phyloP scores from a whole-genome alignment of 2,329 filamentous ascomycete genomes.

The Fusarium tricinctum region DNA sequence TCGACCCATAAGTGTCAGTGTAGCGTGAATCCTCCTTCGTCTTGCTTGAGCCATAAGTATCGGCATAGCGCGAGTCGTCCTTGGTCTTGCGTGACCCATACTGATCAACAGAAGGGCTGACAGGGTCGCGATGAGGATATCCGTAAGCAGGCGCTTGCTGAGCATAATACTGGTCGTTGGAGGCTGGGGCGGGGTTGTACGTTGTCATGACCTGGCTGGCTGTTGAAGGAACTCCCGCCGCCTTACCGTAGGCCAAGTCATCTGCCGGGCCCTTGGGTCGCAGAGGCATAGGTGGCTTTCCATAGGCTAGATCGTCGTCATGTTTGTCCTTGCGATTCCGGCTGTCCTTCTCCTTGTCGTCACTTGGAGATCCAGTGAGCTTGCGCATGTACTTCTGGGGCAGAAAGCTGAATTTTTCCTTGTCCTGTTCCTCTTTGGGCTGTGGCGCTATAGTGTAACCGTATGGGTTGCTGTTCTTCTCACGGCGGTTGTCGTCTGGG shows the following conservation, averaged over 20 bases:
- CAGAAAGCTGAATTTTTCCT: conserved; percentile 60
- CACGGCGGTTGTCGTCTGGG: conserved; percentile 52
- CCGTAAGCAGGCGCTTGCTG: conserved; percentile 35
- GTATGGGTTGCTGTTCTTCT: conserved; percentile 47
- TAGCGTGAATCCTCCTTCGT: conserved; percentile 44
- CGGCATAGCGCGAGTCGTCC: conserved; percentile 49
- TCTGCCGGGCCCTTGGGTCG: conserved; percentile 44
- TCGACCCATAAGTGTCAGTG: conserved; percentile 52
- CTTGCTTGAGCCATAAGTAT: conserved; percentile 55
- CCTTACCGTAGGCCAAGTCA: conserved; percentile 48
- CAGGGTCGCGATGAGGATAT: conserved; percentile 30
- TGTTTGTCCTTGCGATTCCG: conserved; percentile 51
- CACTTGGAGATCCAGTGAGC: conserved; percentile 49
- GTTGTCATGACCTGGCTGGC: conserved; percentile 43
- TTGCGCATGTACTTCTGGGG: conserved; percentile 64
- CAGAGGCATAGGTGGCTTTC: conserved; percentile 51
- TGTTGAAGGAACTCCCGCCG: conserved; percentile 40
- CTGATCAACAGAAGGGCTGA: conserved; percentile 40
- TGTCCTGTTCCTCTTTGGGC: conserved; percentile 53
- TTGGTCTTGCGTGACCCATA: conserved; percentile 39
- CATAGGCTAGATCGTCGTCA: conserved; percentile 67
- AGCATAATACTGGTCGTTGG: conserved; percentile 29
- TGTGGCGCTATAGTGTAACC: conserved; percentile 27
- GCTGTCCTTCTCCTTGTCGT: conserved; percentile 54
- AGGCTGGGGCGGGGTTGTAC: conserved; percentile 43